Conservation (phyloP, 805 yeast genomes). For the Sporopachydermia lactativora region DNA sequence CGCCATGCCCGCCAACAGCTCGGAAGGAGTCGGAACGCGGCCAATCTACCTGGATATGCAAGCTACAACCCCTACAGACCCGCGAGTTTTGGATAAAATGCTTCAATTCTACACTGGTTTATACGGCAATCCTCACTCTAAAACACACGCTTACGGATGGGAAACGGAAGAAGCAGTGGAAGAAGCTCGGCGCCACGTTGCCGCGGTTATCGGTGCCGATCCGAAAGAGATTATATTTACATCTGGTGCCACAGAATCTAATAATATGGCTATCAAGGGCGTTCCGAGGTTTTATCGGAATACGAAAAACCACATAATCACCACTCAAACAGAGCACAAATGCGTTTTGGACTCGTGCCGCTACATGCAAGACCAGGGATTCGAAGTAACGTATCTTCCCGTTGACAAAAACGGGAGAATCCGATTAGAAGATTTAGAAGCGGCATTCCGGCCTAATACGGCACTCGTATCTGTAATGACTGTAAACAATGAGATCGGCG, state of each 20-base stretch:
- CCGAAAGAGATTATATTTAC: conserved; percentile 95
- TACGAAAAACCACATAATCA: conserved; percentile 86
- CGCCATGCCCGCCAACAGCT: conserved; percentile 7
- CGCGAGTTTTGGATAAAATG: conserved; percentile 87
- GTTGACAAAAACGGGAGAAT: conserved; percentile 74
- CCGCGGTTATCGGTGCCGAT: conserved; percentile 78
- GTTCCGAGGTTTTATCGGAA: conserved; percentile 86
- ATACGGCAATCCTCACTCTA: conserved; percentile 96
- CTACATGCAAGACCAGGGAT: conserved; percentile 91
- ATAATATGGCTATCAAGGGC: conserved; percentile 91
- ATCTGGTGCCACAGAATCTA: conserved; percentile 95
- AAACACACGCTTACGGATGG: conserved; percentile 98
- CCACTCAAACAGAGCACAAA: conserved; percentile 95
- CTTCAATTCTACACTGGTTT: conserved; percentile 76
- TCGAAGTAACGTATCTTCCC: conserved; percentile 85
- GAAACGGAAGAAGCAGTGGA: conserved; percentile 92
- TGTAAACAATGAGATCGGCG: conserved; percentile 97
- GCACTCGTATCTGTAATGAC: conserved; percentile 89
- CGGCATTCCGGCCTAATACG: conserved; percentile 82
- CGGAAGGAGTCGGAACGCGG: conserved; percentile 42
- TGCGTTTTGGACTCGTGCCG: conserved; percentile 97
- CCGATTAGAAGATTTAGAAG: conserved; percentile 60
- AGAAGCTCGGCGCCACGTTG: conserved; percentile 68
- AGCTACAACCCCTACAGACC: conserved; percentile 97
- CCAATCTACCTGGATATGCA: conserved; percentile 96